These are phyloP conservation scores for Pseudocercospora ulei DNA, from an alignment of 2,329 filamentous ascomycete genomes.

Conservation along the genomic window DNA sequence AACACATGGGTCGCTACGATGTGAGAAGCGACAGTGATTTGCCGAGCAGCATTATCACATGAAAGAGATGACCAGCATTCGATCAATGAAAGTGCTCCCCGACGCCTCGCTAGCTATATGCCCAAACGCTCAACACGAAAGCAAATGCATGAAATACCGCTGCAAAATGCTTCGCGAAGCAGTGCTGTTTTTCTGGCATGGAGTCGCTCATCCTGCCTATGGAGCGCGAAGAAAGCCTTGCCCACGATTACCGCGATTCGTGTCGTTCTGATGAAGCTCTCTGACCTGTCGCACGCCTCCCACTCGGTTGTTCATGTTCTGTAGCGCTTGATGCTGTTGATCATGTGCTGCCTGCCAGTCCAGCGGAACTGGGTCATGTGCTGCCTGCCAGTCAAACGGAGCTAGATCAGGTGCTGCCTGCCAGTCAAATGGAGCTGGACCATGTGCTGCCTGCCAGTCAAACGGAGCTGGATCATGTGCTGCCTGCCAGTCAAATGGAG, in stretches of 20 bases:
- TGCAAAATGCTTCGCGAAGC: neutral
- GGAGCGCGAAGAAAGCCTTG: slow-evolving; percentile 11
- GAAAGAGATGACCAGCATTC: no score
- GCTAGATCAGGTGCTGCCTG: slow-evolving; percentile 1
- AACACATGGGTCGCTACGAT: no score
- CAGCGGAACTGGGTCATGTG: neutral
- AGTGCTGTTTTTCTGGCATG: neutral
- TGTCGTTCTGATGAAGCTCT: slow-evolving; percentile 6
- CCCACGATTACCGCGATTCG: slow-evolving; percentile 7
- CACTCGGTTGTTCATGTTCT: slow-evolving; percentile 10
- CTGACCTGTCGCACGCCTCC: slow-evolving; percentile 4
- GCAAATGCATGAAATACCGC: neutral
- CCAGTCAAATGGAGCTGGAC: neutral
- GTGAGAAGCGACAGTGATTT: no score
- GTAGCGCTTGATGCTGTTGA: slow-evolving; percentile 7
- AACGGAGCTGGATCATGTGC: slow-evolving; percentile 1
- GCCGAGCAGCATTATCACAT: no score
- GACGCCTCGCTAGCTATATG: slow-evolving; percentile 5
- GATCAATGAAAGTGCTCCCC: no score
- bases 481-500: neutral
- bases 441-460: slow-evolving; percentile 1
- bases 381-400: no score
- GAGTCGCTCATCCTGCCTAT: neutral
- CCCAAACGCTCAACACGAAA: neutral
- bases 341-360: slow-evolving; percentile 6